Percentiles rank a stretch among this genome's conserved stretches.
Conservation (phyloP, 164 flowering plant species). For the Macadamia integrifolia region DNA sequence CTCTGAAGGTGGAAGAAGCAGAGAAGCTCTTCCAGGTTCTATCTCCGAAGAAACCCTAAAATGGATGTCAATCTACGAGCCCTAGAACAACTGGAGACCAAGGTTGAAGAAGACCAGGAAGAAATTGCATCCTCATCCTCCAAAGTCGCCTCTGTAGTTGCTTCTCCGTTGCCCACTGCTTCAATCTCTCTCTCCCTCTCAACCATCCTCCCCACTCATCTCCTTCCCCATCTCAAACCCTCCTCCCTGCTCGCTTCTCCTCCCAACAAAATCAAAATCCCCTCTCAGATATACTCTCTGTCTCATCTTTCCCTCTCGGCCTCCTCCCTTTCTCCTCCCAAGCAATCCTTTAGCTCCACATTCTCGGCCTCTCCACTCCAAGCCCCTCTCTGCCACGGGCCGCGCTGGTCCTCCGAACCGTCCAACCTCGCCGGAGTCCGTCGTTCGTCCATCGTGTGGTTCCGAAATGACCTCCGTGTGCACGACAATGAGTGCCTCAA, state of each 20-base stretch:
- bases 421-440: constrained; percentile 60
- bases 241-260: constrained; percentile 21
- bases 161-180: constrained; percentile 25
- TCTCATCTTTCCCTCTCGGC: constrained; percentile 37
- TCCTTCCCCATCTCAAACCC: constrained; percentile 32
- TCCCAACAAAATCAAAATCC: constrained; percentile 51
- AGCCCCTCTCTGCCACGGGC: constrained; percentile 44
- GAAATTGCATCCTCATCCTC: constrained; percentile 18
- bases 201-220: constrained; percentile 36
- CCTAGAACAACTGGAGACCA: constrained; percentile 28
- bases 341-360: constrained; percentile 42
- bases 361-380: constrained; percentile 58
- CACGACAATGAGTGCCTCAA: constrained; percentile 81
- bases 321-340: constrained; percentile 29
- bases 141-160: not conserved
- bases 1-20: too few species aligned
- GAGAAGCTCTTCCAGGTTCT: too few species aligned
- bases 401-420: constrained; percentile 69
- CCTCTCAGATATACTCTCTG: constrained; percentile 53
- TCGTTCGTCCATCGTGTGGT: constrained; percentile 77
- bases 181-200: constrained; percentile 65
- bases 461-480: constrained; percentile 81
- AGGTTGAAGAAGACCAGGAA: constrained; percentile 26
- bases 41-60: not conserved
- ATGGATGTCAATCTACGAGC: constrained; percentile 41